phyloP scores from a whole-genome alignment of 2,329 filamentous ascomycete genomes.

The Cadophora sp. region DNA sequence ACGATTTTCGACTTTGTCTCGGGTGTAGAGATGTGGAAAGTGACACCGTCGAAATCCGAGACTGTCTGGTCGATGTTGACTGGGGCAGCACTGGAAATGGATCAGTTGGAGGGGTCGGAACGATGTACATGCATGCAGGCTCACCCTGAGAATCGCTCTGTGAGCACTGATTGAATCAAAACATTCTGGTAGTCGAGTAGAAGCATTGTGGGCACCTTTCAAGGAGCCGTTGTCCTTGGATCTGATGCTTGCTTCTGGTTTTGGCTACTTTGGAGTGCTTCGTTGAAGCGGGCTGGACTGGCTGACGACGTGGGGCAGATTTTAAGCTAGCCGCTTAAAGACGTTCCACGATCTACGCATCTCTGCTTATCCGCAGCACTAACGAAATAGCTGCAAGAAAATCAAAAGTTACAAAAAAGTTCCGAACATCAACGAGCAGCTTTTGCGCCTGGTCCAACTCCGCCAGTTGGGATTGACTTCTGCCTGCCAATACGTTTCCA shows the following conservation, averaged over 20 bases:
- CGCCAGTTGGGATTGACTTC: not conserved
- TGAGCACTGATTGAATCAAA: conserved; percentile 93
- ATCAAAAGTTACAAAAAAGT: conserved; percentile 18
- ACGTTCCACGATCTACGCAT: conserved; percentile 14
- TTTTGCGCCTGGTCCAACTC: conserved; percentile 13
- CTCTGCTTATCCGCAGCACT: conserved; percentile 18
- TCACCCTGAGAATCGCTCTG: conserved; percentile 76
- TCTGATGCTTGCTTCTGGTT: not conserved
- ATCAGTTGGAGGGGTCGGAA: conserved; percentile 36
- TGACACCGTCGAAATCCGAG: conserved; percentile 98
- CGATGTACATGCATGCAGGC: conserved; percentile 12
- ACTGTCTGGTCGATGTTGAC: conserved; percentile 96
- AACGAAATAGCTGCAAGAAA: conserved; percentile 6
- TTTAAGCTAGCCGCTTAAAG: not conserved
- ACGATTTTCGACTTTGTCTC: conserved; percentile 93
- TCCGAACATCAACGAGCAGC: not conserved
- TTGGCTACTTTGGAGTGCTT: conserved; percentile 5
- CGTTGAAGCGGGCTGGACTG: conserved; percentile 6
- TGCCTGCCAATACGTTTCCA: not conserved
- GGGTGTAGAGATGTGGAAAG: conserved; percentile 97
- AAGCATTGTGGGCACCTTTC: conserved; percentile 66
- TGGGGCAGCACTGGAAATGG: conserved; percentile 72
- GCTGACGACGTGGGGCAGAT: conserved; percentile 20
- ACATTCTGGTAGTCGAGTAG: conserved; percentile 99
- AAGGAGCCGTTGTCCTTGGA: conserved; percentile 4